Conservation (phyloP, 495 filamentous ascomycete species). For the Aeminium ludgeri region DNA sequence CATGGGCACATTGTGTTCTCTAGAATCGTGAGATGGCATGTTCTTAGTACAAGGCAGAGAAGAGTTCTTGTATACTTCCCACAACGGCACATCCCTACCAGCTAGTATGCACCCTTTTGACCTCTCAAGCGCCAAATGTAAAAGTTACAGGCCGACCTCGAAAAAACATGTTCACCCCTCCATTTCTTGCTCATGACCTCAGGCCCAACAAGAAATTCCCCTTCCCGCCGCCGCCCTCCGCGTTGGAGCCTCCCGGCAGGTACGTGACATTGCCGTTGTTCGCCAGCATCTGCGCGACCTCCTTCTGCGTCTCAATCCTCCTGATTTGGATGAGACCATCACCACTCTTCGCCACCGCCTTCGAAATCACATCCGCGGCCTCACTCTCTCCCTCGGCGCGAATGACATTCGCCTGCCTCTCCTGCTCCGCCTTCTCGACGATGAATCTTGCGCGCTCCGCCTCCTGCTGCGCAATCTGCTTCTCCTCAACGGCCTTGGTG, state of each 20-base stretch:
- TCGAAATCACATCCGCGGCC: constrained; percentile 84
- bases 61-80: no score
- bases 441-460: constrained; percentile 94
- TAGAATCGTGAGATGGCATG: no score
- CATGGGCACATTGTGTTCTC: no score
- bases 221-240: constrained; percentile 32
- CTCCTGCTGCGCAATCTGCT: constrained; percentile 99
- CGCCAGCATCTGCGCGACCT: constrained; percentile 83
- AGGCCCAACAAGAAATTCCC: constrained; percentile 50
- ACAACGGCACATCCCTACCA: no score
- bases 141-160: no score
- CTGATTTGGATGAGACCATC: constrained; percentile 89
- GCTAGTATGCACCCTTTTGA: no score
- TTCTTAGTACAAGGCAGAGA: no score
- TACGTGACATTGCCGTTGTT: constrained; percentile 93
- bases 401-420: constrained; percentile 96
- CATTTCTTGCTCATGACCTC: constrained; percentile 24
- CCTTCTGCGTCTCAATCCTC: constrained; percentile 89
- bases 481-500: constrained; percentile 96
- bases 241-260: constrained; percentile 53
- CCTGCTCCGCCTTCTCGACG: constrained; percentile 97
- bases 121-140: no score
- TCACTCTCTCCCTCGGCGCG: constrained; percentile 94
- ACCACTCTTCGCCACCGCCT: constrained; percentile 78
- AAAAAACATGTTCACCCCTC: background rate